Conservation (phyloP, 1,284 basidiomycete genomes). For the Wolfiporia cocos region DNA sequence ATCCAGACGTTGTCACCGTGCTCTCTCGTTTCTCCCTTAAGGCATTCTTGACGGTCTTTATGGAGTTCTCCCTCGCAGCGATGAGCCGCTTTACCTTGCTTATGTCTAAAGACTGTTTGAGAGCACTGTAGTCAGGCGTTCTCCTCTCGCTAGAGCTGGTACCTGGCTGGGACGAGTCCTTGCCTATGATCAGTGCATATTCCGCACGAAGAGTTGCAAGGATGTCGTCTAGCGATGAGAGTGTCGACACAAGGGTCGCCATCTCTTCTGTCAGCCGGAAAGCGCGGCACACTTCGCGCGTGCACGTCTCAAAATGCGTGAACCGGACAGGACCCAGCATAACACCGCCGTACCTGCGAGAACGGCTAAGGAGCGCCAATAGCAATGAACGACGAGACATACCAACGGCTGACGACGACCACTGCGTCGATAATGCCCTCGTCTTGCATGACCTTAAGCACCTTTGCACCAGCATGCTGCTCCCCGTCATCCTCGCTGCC, state of each 20-base stretch:
- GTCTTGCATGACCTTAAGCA: slow-evolving; percentile 66
- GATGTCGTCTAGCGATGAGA: slow-evolving; percentile 57
- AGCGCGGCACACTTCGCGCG: slow-evolving; percentile 62
- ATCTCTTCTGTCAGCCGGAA: slow-evolving; percentile 65
- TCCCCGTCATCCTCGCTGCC: slow-evolving; percentile 71
- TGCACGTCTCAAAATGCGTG: slow-evolving; percentile 69
- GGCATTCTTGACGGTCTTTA: slow-evolving; percentile 28
- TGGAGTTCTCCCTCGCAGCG: slow-evolving; percentile 38
- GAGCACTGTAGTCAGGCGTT: slow-evolving; percentile 31
- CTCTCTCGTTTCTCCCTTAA: slow-evolving; percentile 10
- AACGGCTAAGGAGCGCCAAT: background rate
- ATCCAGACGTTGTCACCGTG: too few species aligned
- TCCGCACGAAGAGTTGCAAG: slow-evolving; percentile 49
- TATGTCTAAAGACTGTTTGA: slow-evolving; percentile 35
- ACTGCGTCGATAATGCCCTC: slow-evolving; percentile 57
- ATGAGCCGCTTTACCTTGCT: slow-evolving; percentile 41
- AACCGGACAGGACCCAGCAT: slow-evolving; percentile 70
- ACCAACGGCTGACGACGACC: slow-evolving; percentile 74
- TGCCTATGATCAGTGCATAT: slow-evolving; percentile 25
- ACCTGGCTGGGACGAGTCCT: background rate
- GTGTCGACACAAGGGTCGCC: slow-evolving; percentile 47
- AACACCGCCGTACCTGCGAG: slow-evolving; percentile 69
- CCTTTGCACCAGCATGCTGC: slow-evolving; percentile 54
- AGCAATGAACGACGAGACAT: slow-evolving; percentile 18
- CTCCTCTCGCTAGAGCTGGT: slow-evolving; percentile 12